Evolutionary conservation across 148 eudicot species (phyloP), one percentile per base, ranked within the genome.

Genomic region (Nyssa sinensis): DNA sequence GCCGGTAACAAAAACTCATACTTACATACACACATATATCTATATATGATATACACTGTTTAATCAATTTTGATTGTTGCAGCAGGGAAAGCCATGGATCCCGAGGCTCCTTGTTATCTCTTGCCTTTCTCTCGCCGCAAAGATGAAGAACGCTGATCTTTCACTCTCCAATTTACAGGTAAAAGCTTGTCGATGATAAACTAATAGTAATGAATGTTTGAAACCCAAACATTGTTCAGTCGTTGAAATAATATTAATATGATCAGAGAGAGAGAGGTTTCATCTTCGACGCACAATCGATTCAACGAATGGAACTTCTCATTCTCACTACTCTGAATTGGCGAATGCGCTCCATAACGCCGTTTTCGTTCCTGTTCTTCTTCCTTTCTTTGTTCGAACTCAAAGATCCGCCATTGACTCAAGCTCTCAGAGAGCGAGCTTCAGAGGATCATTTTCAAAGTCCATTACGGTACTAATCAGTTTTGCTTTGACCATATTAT

Each of bases 341-440:
- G 85, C 67, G 73, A 64, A 79, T 79, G 85, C 72, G 83, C 59
- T 76, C 82, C 23, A 69, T 82, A 10, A 82, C 82, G 14, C 85
- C 85, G 0, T 82, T 82, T 66, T 75, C 82, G 2, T 82, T 82
- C 58, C 64, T 82, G 7, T 23, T 68, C 23, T 79, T n/a, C 58
- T 82, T 82, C 69, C 25, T 76, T 24, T 71, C 80, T 19, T 37
- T 79, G 0, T 71, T 72, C 65, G 37, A 76, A 32, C 64, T 75
- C 60, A 37, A 69, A 31, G 70, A 76, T 70, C 76, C 77, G 7
- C 47, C 51, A 2, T 57, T 64, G 13, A 41, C 24, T 11, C 63
- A 73, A 34, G 62, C 66, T 58, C 68, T 79, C 24, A 76, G 67
- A 62, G 74, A 53, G 23, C 19, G 82, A 63, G 82, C 85, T 32